phyloP scores from a whole-genome alignment of 2,329 filamentous ascomycete species.

The Fusarium xyrophilum region DNA sequence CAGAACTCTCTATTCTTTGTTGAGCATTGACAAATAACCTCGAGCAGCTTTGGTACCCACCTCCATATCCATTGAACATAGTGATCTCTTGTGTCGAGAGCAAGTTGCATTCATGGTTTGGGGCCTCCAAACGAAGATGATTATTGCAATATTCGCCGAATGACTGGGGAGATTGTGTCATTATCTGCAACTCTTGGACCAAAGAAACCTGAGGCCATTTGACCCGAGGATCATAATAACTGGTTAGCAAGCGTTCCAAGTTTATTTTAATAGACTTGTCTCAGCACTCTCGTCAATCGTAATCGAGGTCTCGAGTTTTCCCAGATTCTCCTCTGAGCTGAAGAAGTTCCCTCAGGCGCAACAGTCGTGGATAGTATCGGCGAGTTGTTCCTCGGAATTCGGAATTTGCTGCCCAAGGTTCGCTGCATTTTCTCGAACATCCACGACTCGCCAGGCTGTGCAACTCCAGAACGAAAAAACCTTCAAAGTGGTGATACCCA shows the following conservation, averaged over 20 bases:
- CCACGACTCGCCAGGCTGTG: not conserved
- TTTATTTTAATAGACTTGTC: not conserved
- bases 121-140: not conserved
- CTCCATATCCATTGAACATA: not conserved
- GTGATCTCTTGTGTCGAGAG: not conserved
- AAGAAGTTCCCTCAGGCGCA: not conserved
- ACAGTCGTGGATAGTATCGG: not conserved
- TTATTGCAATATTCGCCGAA: not conserved
- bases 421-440: not conserved
- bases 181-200: not conserved
- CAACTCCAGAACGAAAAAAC: not conserved
- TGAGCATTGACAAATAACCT: not conserved
- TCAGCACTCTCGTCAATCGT: not conserved
- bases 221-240: not conserved
- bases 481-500: not conserved
- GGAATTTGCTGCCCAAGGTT: not conserved
- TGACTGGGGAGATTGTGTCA: not conserved
- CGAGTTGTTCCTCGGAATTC: not conserved
- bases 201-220: not conserved
- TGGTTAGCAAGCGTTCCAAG: not conserved
- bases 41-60: not conserved
- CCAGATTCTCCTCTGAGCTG: not conserved
- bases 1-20: conserved; percentile 2
- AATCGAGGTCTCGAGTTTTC: not conserved
- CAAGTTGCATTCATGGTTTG: not conserved